Evolutionary conservation across 1,284 basidiomycete species (phyloP), one percentile per base, ranked within the genome.

Genomic region (Cystobasidiaceae sp.): DNA sequence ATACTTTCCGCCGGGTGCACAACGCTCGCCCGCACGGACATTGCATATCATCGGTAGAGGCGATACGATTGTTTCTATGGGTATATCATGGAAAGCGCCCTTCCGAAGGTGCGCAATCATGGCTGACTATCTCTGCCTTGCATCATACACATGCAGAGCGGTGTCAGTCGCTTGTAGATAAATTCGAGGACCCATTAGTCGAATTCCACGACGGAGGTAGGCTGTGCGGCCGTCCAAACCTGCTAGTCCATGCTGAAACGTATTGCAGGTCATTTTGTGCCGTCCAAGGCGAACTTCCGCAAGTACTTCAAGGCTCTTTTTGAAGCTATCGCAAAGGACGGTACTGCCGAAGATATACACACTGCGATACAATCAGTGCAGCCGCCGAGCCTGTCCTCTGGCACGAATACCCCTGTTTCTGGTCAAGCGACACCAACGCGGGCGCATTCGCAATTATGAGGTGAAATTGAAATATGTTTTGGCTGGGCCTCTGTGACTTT

Each of bases 61-160:
- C 51, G 61, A 64, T 51, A 64, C 61, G 44, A 64, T 64, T 11
- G 61, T 64, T n/a, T 64, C 61, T 3, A 55, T 55, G 52, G 61
- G 61, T 64, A 25, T 33, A 19, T 34, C 25, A n/a, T n/a, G 13
- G 58, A 9, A 28, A 27, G 32, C 3, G 13, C n/a, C 5, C 27
- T 45, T 33, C 19, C 43, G 3, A 5, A 43, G n/a, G 1, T 28
- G 2, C 28, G 3, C 1, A 30, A 27, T 21, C 11, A 1, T 7
- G 13, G 2, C 34, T 39, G 19, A n/a, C n/a, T 48, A 17, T 8
- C 23, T 19, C 9, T 25, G 45, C 45, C 21, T 48, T 17, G 21
- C 21, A 48, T 48, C 23, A 48, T 23, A 15, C 17, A 23, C 1
- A 3, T 25, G 19, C 43, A 64, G 61, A 64, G 34, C 61, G 61